Base-by-base conservation (phyloP, 768 basidiomycete species). In the Auriscalpium microsporum region DNA sequence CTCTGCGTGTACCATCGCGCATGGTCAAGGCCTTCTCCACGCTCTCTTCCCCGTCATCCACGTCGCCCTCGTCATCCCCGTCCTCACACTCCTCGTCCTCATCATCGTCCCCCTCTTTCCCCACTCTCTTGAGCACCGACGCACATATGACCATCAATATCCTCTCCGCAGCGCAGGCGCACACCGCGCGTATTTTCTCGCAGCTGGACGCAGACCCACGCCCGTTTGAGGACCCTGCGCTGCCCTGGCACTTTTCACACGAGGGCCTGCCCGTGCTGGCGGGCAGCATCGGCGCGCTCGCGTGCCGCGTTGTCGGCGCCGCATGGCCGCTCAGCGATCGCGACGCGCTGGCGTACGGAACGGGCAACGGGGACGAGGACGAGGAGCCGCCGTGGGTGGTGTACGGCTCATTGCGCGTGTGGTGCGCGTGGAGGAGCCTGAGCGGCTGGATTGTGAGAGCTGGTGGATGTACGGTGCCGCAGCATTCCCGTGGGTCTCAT, bases 1-100 rank as follows among this genome's bases (percentile, higher is more conserved):
- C 93, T 16, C 78, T 98, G 17, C 86, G 92, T 36, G 77, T 92
- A 16, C 94, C 94, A 4, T 95, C 93, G 0, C 78, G 92, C 4
- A 89, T 95, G 82, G 92, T 92, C 0, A 71, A 75, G 2, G 72
- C 80, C 1, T 76, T 89, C 28, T 57, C 58, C 9, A 71, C 72
- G 36, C 53, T 62, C 52, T 52, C 73, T 1, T 61, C 58, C 57
- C 40, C 40, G 8, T 33, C 63, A 56, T 28, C 49, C 40, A 7
- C 40, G 13, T n/a, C n/a, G n/a, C n/a, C n/a, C n/a, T n/a, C n/a
- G n/a, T n/a, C n/a, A n/a, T n/a, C n/a, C n/a, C n/a, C n/a, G n/a
- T 14, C 40, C 3, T 3, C 40, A 4, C 8, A 42, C 53, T 4
- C 60, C 28, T 48, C 40, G 8, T 17, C 13, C 17, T 7, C 45